A percentile compares a stretch with the other conserved stretches of the same genome.
These are phyloP conservation scores for Pythium folliculosum DNA, from an alignment of 352 stramenopile genomes.

Conservation along the genomic window DNA sequence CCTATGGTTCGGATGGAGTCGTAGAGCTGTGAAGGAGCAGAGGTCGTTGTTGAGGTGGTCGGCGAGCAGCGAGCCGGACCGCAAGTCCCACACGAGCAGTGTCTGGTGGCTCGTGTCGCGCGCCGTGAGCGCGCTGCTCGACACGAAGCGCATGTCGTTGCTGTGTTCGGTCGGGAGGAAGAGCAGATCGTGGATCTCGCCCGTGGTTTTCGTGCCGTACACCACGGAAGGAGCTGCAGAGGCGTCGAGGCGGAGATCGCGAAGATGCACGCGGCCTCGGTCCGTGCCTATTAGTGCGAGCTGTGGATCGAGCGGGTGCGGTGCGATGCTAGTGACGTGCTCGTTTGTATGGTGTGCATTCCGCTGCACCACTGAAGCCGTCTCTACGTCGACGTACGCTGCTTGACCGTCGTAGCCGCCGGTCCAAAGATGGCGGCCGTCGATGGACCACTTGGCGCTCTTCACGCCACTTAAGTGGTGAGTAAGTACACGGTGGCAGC, in stretches of 20 bases:
- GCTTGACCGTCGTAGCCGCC: conserved; percentile 43
- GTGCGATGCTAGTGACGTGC: background rate
- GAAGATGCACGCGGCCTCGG: conserved; percentile 17
- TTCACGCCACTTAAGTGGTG: conserved; percentile 48
- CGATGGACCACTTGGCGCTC: conserved; percentile 56
- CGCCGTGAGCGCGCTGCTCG: conserved; percentile 40
- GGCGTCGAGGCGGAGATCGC: conserved; percentile 36
- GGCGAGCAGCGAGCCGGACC: conserved; percentile 42
- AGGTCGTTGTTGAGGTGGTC: conserved; percentile 54
- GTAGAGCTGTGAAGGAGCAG: conserved; percentile 46
- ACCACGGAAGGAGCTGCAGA: background rate
- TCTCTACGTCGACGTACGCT: conserved; percentile 21
- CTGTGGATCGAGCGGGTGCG: conserved; percentile 10
- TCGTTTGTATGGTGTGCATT: conserved; percentile 11
- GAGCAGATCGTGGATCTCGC: conserved; percentile 58
- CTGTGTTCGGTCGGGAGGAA: conserved; percentile 32
- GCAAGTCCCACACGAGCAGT: conserved; percentile 65
- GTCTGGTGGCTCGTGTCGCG: conserved; percentile 62
- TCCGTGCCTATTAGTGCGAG: conserved; percentile 9
- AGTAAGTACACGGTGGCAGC: conserved; percentile 22
- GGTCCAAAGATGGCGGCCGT: conserved; percentile 43
- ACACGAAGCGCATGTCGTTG: conserved; percentile 41
- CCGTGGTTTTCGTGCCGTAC: conserved; percentile 35
- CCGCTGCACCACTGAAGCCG: background rate
- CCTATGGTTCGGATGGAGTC: conserved; percentile 38